A percentile compares a stretch with the other conserved stretches of the same genome.
Evolutionary conservation across 768 basidiomycete species (phyloP).

Genomic region (Leccinum subgranulosum): DNA sequence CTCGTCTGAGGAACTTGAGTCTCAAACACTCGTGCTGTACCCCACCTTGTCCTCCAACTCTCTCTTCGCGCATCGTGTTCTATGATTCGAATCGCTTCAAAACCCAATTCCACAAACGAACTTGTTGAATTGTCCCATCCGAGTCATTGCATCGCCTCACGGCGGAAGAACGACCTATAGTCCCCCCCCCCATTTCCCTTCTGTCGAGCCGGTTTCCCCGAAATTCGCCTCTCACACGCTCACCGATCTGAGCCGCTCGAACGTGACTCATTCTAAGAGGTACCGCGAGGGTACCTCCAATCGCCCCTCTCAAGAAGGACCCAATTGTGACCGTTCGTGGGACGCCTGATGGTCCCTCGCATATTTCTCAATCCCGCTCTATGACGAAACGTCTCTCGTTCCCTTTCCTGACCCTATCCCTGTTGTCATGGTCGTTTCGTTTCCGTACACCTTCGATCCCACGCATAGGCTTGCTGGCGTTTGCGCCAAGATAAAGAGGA

Average conservation of each 20-base stretch:
- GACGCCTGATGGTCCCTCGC: not conserved
- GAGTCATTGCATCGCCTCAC: not conserved
- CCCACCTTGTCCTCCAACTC: not conserved
- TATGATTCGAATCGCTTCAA: not conserved
- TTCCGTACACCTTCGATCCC: not conserved
- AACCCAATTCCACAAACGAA: not conserved
- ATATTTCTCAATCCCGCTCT: not conserved
- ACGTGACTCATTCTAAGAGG: slow-evolving; percentile 1
- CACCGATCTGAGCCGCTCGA: not conserved
- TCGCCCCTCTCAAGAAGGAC: not conserved
- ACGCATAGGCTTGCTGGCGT: not conserved
- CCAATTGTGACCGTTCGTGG: not conserved
- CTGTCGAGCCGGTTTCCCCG: slow-evolving; percentile 1
- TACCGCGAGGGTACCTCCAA: not conserved
- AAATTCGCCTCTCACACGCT: not conserved
- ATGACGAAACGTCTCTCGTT: not conserved
- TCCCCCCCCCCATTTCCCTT: not conserved
- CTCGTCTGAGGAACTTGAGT: not conserved
- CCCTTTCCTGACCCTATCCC: not conserved
- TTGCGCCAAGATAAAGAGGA: not conserved
- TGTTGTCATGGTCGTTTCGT: not conserved
- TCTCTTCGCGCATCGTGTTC: not conserved
- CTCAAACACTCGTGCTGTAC: not conserved
- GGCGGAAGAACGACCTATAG: not conserved
- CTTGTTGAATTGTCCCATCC: not conserved